phyloP scores from a whole-genome alignment of 108 stramenopile species.

The Cylindrotheca fusiformis region DNA sequence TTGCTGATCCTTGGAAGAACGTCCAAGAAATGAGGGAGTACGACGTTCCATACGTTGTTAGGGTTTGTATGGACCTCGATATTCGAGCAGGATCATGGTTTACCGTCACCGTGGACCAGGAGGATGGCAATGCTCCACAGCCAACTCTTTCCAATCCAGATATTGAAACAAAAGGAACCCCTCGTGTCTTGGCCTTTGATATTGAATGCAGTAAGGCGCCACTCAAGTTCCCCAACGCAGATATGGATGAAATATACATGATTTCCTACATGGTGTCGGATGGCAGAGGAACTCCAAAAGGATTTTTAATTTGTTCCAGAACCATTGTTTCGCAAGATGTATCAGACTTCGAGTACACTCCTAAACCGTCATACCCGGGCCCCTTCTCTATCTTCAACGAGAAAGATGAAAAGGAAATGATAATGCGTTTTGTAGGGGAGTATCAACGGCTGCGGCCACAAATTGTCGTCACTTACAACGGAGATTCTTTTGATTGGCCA shows the following conservation, averaged over 20 bases:
- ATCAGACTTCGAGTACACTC: conserved; percentile 97
- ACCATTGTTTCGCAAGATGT: conserved; percentile 92
- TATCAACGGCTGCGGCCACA: conserved; percentile 83
- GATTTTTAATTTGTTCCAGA: conserved; percentile 88
- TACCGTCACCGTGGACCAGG: conserved; percentile 73
- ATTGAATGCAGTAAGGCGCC: conserved; percentile 99
- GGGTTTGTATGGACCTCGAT: conserved; percentile 89
- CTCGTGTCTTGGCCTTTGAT: conserved; percentile 94
- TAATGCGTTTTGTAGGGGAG: conserved; percentile 86
- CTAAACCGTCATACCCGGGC: conserved; percentile 95
- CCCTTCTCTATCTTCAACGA: conserved; percentile 96
- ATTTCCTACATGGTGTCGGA: conserved; percentile 98
- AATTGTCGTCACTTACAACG: conserved; percentile 99
- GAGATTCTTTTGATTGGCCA: conserved; percentile 99
- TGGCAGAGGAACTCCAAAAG: conserved; percentile 53
- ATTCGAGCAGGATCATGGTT: conserved; percentile 97
- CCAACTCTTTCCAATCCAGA: conserved; percentile 70
- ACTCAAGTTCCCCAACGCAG: conserved; percentile 97
- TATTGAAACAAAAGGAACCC: conserved; percentile 90
- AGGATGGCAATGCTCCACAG: conserved; percentile 27
- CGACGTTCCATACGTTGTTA: conserved; percentile 94
- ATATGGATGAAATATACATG: conserved; percentile 96
- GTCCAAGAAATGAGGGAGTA: conserved; percentile 93
- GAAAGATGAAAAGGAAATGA: conserved; percentile 73
- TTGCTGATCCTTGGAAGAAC: conserved; percentile 26